Base-by-base conservation (phyloP, 257 asterid genomes). In the Fraxinus anomala region DNA sequence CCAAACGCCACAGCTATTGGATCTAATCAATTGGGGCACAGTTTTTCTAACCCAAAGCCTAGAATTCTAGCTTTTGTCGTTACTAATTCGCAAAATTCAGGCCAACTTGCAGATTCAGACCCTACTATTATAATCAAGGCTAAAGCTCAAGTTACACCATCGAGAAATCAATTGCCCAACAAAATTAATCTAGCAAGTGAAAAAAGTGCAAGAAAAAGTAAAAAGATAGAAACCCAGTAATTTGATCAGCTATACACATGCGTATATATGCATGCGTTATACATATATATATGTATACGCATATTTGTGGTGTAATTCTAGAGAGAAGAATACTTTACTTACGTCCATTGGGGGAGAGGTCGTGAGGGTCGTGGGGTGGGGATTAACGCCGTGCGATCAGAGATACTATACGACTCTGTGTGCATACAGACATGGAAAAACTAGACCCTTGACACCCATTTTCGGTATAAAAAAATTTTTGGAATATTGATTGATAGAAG, bases 291-390 rank as follows among this genome's bases (percentile, higher is more conserved):
- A 81, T 40, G 63, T 40, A 75, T 23, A 24, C 26, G 33, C 5
- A 67, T 23, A 24, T 79, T 39, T 17, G 14, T 23, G 24, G 11
- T 66, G 40, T 54, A 10, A 36, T 16, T 42, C 31, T 21, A 74
- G 21, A 44, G 36, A 51, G 19, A 36, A 40, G 40, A 31, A 66
- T 28, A 47, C 84, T 76, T 86, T 37, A 47, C 84, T 76, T 86
- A 90, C 92, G 77, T 88, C 96, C 75, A 82, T 66, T 71, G 91
- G 91, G n/a, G 90, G 90, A 69, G 89, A 82, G 4, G 95, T 87
- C 63, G 80, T 82, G 28, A 88, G 91, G 73, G 96, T 88, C 92
- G 88, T 33, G 89, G 76, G 84, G 66, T 73, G 76, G 30, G 73
- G 78, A 82, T 31, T 76, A 73, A 36, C 76, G 84, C 74, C 68